Conservation (phyloP, 1,284 basidiomycete genomes). For the Moesziomyces parantarcticus region DNA sequence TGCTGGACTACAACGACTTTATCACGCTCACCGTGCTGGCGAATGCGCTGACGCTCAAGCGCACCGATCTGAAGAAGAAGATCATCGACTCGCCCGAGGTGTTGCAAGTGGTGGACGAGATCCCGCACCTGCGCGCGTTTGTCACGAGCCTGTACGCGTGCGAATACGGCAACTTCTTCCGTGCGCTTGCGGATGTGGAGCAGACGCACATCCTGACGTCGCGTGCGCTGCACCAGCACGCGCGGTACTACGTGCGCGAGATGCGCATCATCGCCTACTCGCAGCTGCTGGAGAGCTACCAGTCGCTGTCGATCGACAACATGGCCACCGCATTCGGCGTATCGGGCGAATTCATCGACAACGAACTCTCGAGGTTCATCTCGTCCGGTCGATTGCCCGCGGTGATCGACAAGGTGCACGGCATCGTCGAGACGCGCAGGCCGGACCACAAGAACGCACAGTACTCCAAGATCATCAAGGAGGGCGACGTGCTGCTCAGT, state of each 20-base stretch:
- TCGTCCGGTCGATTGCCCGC: slow-evolving; percentile 87
- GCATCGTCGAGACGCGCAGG: slow-evolving; percentile 92
- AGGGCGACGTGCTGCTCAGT: slow-evolving; percentile 86
- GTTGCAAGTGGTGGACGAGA: slow-evolving; percentile 69
- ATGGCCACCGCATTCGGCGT: slow-evolving; percentile 91
- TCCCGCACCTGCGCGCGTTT: slow-evolving; percentile 71
- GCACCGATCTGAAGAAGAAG: slow-evolving; percentile 92
- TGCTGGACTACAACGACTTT: slow-evolving; percentile 90
- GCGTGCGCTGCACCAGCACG: slow-evolving; percentile 84
- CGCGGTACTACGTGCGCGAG: slow-evolving; percentile 91
- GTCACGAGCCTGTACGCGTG: slow-evolving; percentile 82
- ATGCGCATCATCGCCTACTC: slow-evolving; percentile 95
- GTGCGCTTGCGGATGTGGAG: slow-evolving; percentile 85
- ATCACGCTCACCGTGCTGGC: slow-evolving; percentile 86
- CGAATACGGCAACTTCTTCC: slow-evolving; percentile 93
- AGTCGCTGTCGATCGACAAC: slow-evolving; percentile 87
- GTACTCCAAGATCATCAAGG: slow-evolving; percentile 88
- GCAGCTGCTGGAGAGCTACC: slow-evolving; percentile 91
- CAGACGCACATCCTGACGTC: slow-evolving; percentile 87
- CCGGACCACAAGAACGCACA: slow-evolving; percentile 84
- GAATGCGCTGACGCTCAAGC: slow-evolving; percentile 79
- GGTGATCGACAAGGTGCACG: slow-evolving; percentile 88
- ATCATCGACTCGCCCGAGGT: slow-evolving; percentile 73
- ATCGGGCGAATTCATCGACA: slow-evolving; percentile 84
- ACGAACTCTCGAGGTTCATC: slow-evolving; percentile 90